Evolutionary conservation across 1,284 basidiomycete genomes (phyloP), one percentile per base, ranked within the genome.

Genomic region (Ganoderma resinaceum): DNA sequence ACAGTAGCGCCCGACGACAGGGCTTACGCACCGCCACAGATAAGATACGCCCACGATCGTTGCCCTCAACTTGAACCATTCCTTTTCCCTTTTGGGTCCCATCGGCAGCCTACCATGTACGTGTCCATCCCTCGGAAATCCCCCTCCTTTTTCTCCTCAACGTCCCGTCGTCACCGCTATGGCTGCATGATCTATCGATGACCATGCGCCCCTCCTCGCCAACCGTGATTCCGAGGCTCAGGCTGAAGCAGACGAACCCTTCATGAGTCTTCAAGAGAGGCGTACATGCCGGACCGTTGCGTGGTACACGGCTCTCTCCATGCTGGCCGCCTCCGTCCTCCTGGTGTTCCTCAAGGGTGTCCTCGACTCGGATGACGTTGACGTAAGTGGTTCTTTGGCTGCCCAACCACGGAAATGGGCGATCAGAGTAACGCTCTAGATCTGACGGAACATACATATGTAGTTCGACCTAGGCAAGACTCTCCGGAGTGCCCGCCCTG

Each of bases 401-500:
- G 3, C 12, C 6, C 14, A 42, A 42, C 40, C 40, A 5, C 5
- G 35, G 5, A 35, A 35, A n/a, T n/a, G n/a, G n/a, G n/a, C n/a
- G n/a, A 14, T n/a, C n/a, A 40, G 38, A 14, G 7, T 40, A 7
- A 6, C 14, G 6, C n/a, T n/a, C n/a, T n/a, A 43, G 42, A 8
- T 20, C n/a, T 43, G 42, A 43, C 37, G 37, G 14, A 12, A 11
- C 11, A 3, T n/a, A 20, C 11, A 3, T n/a, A 20, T 43, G 16
- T 18, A 96, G 89, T 96, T 97, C 74, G 94, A 97, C 77, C 82
- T 93, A 12, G 82, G 82, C 40, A 86, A 87, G 33, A 93, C 95
- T 0, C 80, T 96, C 72, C 92, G 88, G 82, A 88, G 84, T 58
- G 95, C 95, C 7, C 83, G 94, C 0, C 95, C n/a, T n/a, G n/a